These are phyloP conservation scores for Leptodontidium sp. DNA, from an alignment of 2,329 filamentous ascomycete genomes.

Conservation along the genomic window DNA sequence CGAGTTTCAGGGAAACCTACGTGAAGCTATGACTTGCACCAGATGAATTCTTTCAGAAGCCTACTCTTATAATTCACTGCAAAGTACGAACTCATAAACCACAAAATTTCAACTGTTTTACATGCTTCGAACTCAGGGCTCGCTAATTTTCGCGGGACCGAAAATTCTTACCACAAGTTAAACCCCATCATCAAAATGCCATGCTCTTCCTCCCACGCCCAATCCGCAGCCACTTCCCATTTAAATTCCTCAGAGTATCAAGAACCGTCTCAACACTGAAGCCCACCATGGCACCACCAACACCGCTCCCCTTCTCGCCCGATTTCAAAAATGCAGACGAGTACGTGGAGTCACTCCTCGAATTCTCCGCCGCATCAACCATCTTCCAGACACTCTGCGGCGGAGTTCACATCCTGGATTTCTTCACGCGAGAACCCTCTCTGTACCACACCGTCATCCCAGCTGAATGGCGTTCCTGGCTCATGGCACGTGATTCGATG, in stretches of 20 bases:
- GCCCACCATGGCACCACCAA: slow-evolving; percentile 41
- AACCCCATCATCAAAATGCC: neutral
- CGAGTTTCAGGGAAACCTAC: too few species aligned
- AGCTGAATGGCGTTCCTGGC: slow-evolving; percentile 81
- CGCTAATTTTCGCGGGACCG: slow-evolving; percentile 20
- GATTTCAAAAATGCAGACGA: slow-evolving; percentile 73
- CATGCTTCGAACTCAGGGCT: neutral
- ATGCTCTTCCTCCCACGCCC: slow-evolving; percentile 1
- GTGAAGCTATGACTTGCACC: too few species aligned
- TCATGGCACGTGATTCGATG: slow-evolving; percentile 75
- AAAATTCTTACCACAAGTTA: slow-evolving; percentile 18
- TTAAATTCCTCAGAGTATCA: neutral
- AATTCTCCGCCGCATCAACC: slow-evolving; percentile 77
- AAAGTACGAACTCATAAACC: neutral
- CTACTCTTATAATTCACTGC: too few species aligned
- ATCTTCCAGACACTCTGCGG: slow-evolving; percentile 91
- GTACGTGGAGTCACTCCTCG: slow-evolving; percentile 80
- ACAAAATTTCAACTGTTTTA: neutral
- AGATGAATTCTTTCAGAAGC: too few species aligned
- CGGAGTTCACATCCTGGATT: slow-evolving; percentile 96
- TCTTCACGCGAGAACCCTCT: slow-evolving; percentile 86
- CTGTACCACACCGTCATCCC: slow-evolving; percentile 83
- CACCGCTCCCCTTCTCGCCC: slow-evolving; percentile 39
- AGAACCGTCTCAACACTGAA: neutral
- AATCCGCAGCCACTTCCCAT: neutral